Evolutionary conservation across 768 basidiomycete species (phyloP), one percentile per base, ranked within the genome.

Genomic region (Holtermannia corniformis): DNA sequence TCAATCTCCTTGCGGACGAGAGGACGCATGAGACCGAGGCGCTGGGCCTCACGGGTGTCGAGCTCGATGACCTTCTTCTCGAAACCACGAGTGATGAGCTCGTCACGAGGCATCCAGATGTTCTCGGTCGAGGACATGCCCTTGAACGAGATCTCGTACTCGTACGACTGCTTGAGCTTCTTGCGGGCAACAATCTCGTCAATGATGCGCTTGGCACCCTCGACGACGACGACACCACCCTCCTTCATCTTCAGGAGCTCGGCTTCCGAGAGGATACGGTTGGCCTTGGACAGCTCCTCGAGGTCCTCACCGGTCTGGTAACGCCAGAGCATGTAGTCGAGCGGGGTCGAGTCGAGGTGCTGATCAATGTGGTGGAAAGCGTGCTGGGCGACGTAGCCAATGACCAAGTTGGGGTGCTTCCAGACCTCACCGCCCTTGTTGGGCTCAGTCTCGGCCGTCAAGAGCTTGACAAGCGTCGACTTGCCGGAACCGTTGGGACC

Each of bases 361-460:
- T 89, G 77, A 74, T 96, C 92, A 70, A 96, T 96, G 75, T 96
- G 92, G 79, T 96, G 92, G 91, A 96, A 96, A 57, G 92, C 92
- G 75, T 96, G 92, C 76, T 96, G 92, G 41, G 92, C 92, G 62
- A 96, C 92, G 77, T 96, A 96, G 70, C 92, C 92, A 59, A 96
- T 93, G 77, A 96, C 92, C 82, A 96, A 80, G 81, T 96, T 96
- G 58, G 92, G 92, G 78, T 96, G 92, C 78, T 92, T 96, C 92
- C 92, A 96, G 76, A 86, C 84, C 76, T 91, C 88, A 79, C 92
- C 92, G 58, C 87, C 87, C 77, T 83, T 85, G 82, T 95, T 95
- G 59, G 86, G 79, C 75, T 96, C 92, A 80, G 87, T 86, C 74
- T 96, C 92, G 61, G 91, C 92, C 58, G 88, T 93, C 71, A 96